Conservation (phyloP, 371 early-diverging fungal genomes). For the Dentiscutata heterogama region DNA sequence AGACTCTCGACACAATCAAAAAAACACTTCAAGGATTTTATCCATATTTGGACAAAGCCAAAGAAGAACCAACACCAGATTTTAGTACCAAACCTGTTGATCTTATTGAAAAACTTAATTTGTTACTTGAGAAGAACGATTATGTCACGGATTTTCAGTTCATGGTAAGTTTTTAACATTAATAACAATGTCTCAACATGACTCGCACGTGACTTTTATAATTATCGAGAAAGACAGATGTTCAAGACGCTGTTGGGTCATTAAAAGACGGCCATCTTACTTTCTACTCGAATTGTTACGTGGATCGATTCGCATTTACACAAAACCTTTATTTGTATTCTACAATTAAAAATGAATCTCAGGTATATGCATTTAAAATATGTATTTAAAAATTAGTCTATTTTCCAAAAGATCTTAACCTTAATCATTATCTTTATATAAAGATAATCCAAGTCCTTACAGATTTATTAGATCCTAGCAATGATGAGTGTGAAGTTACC, state of each 20-base stretch:
- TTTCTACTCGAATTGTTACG: background rate
- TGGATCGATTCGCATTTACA: background rate
- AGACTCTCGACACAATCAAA: background rate
- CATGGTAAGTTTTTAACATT: background rate
- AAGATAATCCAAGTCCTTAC: background rate
- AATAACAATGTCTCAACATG: background rate
- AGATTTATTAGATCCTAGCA: background rate
- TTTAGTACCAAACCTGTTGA: background rate
- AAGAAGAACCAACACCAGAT: background rate
- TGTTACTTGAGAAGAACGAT: background rate
- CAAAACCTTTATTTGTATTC: slow-evolving; percentile 8
- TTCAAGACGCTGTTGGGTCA: background rate
- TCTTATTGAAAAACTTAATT: background rate
- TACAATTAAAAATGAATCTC: background rate
- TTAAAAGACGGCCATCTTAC: background rate
- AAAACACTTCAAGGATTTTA: slow-evolving; percentile 2
- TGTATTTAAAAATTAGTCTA: background rate
- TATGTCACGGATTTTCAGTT: slow-evolving; percentile 1
- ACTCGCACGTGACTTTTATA: background rate
- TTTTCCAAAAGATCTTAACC: background rate
- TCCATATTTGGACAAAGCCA: background rate
- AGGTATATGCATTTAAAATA: background rate
- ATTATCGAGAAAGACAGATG: background rate
- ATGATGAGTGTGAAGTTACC: slow-evolving; percentile 1
- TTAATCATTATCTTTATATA: background rate